phyloP scores from a whole-genome alignment of 2,329 filamentous ascomycete genomes.

The Botrytis fragariae region DNA sequence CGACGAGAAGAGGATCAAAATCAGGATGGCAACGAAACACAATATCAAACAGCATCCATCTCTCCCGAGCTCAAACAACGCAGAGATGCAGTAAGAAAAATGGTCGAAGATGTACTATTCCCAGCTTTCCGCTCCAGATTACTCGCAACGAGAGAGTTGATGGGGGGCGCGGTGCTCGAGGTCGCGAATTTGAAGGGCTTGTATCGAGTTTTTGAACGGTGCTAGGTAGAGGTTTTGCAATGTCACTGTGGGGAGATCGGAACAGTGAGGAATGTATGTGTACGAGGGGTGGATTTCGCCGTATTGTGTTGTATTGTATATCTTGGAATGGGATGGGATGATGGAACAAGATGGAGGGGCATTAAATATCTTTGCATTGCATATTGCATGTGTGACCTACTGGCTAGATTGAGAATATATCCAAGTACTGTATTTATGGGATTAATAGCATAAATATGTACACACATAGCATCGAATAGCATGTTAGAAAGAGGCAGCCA shows the following conservation, averaged over 20 bases:
- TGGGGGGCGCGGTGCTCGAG: constrained; percentile 75
- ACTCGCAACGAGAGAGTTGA: constrained; percentile 74
- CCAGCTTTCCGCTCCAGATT: constrained; percentile 81
- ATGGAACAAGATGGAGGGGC: background rate
- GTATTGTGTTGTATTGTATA: background rate
- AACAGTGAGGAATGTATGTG: too few relatives aligned
- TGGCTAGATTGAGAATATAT: background rate
- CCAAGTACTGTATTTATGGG: background rate
- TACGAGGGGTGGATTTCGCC: background rate
- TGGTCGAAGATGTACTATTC: constrained; percentile 83
- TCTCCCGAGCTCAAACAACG: constrained; percentile 54
- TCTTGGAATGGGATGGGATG: background rate
- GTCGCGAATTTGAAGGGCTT: constrained; percentile 88
- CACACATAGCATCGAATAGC: background rate
- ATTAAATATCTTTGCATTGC: background rate
- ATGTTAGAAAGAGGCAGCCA: background rate
- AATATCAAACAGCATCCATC: constrained; percentile 32
- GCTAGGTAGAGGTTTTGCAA: constrained; percentile 48
- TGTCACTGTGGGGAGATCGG: background rate
- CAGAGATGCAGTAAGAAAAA: constrained; percentile 66
- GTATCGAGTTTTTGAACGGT: constrained; percentile 93
- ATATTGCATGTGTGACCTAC: background rate
- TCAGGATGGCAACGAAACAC: background rate
- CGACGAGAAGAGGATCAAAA: constrained; percentile 37
- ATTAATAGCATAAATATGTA: background rate